phyloP scores from a whole-genome alignment of 1,284 basidiomycete genomes.

The Tilletia indica region DNA sequence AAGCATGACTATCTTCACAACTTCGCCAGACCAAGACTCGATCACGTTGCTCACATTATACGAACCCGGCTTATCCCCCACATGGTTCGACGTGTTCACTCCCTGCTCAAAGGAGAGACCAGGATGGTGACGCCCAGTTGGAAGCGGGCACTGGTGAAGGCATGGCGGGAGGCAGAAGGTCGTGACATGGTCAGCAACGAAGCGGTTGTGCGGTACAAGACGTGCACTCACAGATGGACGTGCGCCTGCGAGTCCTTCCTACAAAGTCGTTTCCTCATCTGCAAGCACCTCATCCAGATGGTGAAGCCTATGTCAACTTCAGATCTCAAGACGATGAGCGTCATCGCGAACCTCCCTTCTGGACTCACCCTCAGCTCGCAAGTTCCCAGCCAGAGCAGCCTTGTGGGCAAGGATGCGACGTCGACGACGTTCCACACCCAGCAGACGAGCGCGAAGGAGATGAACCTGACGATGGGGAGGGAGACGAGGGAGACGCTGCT shows the following conservation, averaged over 20 bases:
- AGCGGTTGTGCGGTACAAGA: not conserved
- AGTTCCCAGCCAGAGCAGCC: not conserved
- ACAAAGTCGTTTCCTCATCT: not conserved
- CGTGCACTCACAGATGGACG: not conserved
- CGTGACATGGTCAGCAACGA: not conserved
- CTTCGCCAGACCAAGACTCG: not conserved
- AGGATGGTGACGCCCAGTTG: not conserved
- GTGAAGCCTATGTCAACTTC: not conserved
- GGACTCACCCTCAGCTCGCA: not conserved
- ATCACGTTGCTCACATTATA: not conserved
- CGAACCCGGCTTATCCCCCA: not conserved
- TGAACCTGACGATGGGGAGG: too few relatives aligned
- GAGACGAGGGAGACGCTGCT: too few relatives aligned
- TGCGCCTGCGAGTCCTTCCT: not conserved
- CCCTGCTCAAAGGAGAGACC: not conserved
- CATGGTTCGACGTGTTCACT: not conserved
- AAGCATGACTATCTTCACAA: slow-evolving; percentile 2
- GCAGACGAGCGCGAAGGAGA: too few relatives aligned
- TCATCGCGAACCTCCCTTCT: not conserved
- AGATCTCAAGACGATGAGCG: not conserved
- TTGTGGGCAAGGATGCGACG: too few relatives aligned
- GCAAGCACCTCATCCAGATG: not conserved
- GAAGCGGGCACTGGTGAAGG: not conserved
- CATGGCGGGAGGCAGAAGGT: not conserved
- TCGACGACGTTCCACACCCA: too few relatives aligned